Evolutionary conservation across 768 basidiomycete species (phyloP).

Genomic region (Mycena haematopus): DNA sequence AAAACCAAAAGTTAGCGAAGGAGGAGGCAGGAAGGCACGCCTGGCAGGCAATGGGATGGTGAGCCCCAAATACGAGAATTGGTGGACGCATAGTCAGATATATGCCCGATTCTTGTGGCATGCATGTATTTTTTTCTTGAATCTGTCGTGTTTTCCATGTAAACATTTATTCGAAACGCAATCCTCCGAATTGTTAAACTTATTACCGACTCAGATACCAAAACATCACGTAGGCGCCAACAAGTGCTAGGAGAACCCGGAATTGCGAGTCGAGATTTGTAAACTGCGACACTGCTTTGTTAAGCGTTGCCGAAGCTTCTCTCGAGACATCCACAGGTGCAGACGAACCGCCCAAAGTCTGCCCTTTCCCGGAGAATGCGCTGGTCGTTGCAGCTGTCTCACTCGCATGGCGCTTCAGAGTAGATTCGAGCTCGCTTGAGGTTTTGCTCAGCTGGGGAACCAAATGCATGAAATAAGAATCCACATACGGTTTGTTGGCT

Average conservation of each 20-base stretch:
- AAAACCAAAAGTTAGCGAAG: conserved; percentile 70
- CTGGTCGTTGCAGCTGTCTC: conserved; percentile 39
- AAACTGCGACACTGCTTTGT: conserved; percentile 45
- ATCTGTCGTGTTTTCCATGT: conserved; percentile 6
- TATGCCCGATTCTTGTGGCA: neutral
- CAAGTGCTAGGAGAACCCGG: conserved; percentile 62
- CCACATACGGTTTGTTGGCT: conserved; percentile 66
- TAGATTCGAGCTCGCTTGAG: conserved; percentile 63
- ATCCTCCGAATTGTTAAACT: neutral
- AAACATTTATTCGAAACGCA: neutral
- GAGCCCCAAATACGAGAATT: neutral
- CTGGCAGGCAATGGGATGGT: conserved; percentile 60
- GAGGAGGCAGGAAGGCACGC: conserved; percentile 71
- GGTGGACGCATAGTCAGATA: neutral
- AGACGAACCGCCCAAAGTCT: conserved; percentile 66
- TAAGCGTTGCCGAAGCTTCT: conserved; percentile 45
- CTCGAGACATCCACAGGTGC: conserved; percentile 42
- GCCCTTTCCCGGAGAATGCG: conserved; percentile 75
- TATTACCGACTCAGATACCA: conserved; percentile 50
- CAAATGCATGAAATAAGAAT: neutral
- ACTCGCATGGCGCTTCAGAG: conserved; percentile 60
- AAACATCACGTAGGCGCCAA: conserved; percentile 68
- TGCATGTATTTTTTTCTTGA: conserved; percentile 1
- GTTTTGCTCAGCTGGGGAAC: neutral
- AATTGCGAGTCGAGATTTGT: conserved; percentile 69